Conservation (phyloP, 345 rosid species). For the Dipteronia dyeriana region DNA sequence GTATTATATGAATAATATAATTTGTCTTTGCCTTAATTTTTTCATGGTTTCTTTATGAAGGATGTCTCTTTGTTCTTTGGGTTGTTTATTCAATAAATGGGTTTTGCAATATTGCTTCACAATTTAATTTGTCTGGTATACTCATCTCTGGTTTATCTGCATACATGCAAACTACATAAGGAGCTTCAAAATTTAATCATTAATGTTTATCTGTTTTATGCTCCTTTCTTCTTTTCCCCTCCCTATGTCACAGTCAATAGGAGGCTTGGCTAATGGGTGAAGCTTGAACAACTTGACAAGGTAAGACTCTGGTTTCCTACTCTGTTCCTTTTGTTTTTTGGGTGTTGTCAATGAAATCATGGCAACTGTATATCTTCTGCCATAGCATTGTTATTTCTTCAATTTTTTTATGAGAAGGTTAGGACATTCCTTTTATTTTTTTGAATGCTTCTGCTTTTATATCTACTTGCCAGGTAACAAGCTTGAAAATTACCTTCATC, state of each 20-base stretch:
- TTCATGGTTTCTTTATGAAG: not conserved
- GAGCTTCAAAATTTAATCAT: not conserved
- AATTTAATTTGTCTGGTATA: not conserved
- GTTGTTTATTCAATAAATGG: not conserved
- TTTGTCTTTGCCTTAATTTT: not conserved
- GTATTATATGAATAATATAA: not conserved
- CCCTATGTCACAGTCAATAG: constrained; percentile 67
- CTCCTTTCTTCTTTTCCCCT: not conserved
- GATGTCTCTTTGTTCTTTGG: not conserved
- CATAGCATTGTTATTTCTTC: not conserved
- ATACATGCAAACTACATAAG: not conserved
- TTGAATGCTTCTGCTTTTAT: not conserved
- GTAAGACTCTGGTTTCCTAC: constrained; percentile 28
- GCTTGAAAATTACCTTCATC: constrained; percentile 99
- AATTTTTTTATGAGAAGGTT: not conserved
- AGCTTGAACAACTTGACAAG: constrained; percentile 94
- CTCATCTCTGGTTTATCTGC: not conserved
- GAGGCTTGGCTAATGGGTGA: constrained; percentile 98
- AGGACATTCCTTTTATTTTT: constrained; percentile 16
- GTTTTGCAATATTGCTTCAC: not conserved
- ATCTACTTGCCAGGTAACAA: constrained; percentile 62
- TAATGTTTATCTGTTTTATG: not conserved
- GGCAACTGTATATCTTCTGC: not conserved
- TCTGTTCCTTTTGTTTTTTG: not conserved
- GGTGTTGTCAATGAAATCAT: not conserved